Conservation (phyloP, 2,329 filamentous ascomycete genomes). For the Penicillium expansum region DNA sequence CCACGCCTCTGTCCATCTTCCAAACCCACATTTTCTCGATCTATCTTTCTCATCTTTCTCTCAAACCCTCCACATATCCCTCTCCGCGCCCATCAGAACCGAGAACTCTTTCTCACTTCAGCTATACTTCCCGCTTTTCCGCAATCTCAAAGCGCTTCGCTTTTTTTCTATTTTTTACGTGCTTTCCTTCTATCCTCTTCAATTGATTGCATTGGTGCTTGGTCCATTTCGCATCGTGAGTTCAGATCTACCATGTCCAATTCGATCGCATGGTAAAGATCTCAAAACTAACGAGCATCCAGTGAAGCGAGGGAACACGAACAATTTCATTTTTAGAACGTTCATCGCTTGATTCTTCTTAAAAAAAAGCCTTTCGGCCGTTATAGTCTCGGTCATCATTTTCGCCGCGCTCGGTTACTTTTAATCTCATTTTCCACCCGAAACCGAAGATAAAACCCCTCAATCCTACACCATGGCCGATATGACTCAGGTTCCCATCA, state of each 20-base stretch:
- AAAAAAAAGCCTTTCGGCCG: slow-evolving; percentile 15
- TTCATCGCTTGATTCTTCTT: background rate
- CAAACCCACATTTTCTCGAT: slow-evolving; percentile 17
- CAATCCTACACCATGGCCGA: slow-evolving; percentile 38
- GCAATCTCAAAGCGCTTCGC: slow-evolving; percentile 13
- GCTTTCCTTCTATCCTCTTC: slow-evolving; percentile 12
- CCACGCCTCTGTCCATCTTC: slow-evolving; percentile 5
- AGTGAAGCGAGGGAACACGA: slow-evolving; percentile 24
- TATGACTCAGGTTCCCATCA: slow-evolving; percentile 41
- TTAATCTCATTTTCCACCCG: slow-evolving; percentile 16
- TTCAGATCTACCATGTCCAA: slow-evolving; percentile 11
- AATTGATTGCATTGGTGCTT: slow-evolving; percentile 24
- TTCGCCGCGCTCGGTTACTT: slow-evolving; percentile 15
- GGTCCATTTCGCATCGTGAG: slow-evolving; percentile 33
- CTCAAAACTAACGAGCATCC: slow-evolving; percentile 19
- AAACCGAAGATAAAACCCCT: slow-evolving; percentile 10
- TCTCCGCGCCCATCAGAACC: slow-evolving; percentile 18
- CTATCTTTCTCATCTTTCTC: slow-evolving; percentile 18
- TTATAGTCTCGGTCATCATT: slow-evolving; percentile 6
- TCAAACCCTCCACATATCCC: slow-evolving; percentile 14
- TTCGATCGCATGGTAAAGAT: slow-evolving; percentile 2
- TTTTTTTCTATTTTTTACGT: slow-evolving; percentile 13
- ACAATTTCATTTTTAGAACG: slow-evolving; percentile 22
- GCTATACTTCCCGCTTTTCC: slow-evolving; percentile 23
- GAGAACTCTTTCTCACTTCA: slow-evolving; percentile 25